Percentiles rank a stretch among this genome's conserved stretches.
phyloP scores from a whole-genome alignment of 2,329 filamentous ascomycete species.

The Cercospora sp. region DNA sequence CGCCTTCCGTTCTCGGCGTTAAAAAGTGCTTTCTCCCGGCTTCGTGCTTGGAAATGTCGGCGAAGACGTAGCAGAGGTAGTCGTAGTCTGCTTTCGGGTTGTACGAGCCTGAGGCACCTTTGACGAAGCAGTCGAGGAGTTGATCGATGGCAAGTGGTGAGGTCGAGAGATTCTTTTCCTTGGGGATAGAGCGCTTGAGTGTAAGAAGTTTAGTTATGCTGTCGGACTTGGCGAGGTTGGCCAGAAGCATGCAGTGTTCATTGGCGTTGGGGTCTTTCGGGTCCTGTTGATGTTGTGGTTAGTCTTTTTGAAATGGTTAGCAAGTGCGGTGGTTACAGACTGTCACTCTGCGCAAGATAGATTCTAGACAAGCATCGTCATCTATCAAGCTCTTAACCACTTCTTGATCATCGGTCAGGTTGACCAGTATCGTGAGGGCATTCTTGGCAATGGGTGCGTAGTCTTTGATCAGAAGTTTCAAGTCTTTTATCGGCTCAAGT shows the following conservation, averaged over 20 bases:
- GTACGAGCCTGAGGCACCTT: slow-evolving; percentile 76
- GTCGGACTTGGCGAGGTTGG: slow-evolving; percentile 84
- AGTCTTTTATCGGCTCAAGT: slow-evolving; percentile 75
- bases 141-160: slow-evolving; percentile 80
- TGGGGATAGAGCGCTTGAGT: slow-evolving; percentile 67
- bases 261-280: slow-evolving; percentile 79
- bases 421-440: slow-evolving; percentile 86
- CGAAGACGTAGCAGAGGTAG: slow-evolving; percentile 91
- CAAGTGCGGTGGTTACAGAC: slow-evolving; percentile 54
- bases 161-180: slow-evolving; percentile 60
- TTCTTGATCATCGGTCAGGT: slow-evolving; percentile 74
- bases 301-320: background rate
- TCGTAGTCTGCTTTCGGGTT: slow-evolving; percentile 87
- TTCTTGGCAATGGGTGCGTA: slow-evolving; percentile 92
- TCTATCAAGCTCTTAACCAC: slow-evolving; percentile 70
- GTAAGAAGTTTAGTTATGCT: slow-evolving; percentile 67
- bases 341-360: slow-evolving; percentile 70
- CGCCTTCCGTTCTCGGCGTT: slow-evolving; percentile 44
- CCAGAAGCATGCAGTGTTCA: slow-evolving; percentile 84
- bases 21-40: slow-evolving; percentile 60
- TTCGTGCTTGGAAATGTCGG: slow-evolving; percentile 76
- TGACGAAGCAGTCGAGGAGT: slow-evolving; percentile 92
- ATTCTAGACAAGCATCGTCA: slow-evolving; percentile 79
- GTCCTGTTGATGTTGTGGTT: slow-evolving; percentile 50
- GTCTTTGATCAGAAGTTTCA: slow-evolving; percentile 84